Evolutionary conservation across 2,329 filamentous ascomycete species (phyloP).

Genomic region (Xylariaceae sp.): DNA sequence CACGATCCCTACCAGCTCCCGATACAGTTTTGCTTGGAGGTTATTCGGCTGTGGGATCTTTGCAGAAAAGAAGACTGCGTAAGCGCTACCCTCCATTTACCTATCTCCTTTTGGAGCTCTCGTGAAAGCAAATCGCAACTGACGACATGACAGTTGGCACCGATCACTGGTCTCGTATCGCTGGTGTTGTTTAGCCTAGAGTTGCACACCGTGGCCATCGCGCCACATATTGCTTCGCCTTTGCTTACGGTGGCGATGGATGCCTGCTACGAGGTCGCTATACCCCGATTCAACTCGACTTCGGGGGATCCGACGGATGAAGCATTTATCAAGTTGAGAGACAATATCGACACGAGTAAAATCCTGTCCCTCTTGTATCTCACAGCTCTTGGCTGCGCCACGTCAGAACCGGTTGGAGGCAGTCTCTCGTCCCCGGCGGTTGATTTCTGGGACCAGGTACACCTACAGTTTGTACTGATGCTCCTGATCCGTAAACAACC

Average conservation of each 20-base stretch:
- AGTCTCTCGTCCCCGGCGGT: conserved; percentile 28
- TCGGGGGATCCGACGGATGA: conserved; percentile 44
- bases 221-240: conserved; percentile 52
- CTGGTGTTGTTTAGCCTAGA: conserved; percentile 60
- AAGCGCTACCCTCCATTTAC: too few relatives aligned
- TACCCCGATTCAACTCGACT: conserved; percentile 47
- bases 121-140: too few relatives aligned
- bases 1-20: conserved; percentile 50
- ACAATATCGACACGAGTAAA: conserved; percentile 56
- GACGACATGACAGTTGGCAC: conserved; percentile 54
- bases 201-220: conserved; percentile 53
- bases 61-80: conserved; percentile 55
- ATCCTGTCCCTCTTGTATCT: conserved; percentile 63
- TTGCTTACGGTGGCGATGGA: conserved; percentile 52
- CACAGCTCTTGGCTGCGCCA: conserved; percentile 55
- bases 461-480: conserved; percentile 60
- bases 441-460: conserved; percentile 63
- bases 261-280: conserved; percentile 55
- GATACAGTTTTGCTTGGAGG: conserved; percentile 56
- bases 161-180: conserved; percentile 60
- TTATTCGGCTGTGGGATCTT: conserved; percentile 62
- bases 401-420: conserved; percentile 25
- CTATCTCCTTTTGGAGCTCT: too few relatives aligned
- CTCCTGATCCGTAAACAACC: conserved; percentile 64
- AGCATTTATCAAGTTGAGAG: conserved; percentile 39